Base-by-base conservation (phyloP, 2,329 filamentous ascomycete genomes). In the Phyllosticta capitalensis region DNA sequence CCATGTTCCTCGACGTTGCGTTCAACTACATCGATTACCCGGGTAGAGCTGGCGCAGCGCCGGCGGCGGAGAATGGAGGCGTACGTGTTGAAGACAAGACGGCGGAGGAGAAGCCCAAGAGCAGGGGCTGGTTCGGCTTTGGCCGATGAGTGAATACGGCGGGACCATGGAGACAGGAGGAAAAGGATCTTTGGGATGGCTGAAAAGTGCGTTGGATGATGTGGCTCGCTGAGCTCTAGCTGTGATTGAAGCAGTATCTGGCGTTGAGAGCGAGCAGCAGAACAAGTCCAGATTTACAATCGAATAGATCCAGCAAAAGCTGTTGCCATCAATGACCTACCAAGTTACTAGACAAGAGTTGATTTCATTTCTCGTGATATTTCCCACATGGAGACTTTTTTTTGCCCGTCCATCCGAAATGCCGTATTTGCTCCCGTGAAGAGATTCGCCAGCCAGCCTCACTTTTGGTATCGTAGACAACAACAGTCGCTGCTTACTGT, bases 11-110 rank as follows among this genome's bases (percentile, higher is more conserved):
- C 61, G 94, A 99, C 69, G 87, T 96, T 7, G 94, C 94, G 9
- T 99, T 90, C 89, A 97, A 97, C 71, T 97, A 96, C 71, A 92
- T 99, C 63, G 85, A 90, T 54, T 99, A 99, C 69, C 91, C 92
- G 0, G 85, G 85, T 33, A 84, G 84, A 65, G 65, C 73, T 30
- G 69, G 71, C 6, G 65, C 73, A 61, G 67, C 65, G 58, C 64
- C 62, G 5, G 64, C 62, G 22, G 65, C 67, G 62, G 64, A 65
- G 54, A 53, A 30, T 6, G 51, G 54, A 19, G 59, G 38, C 17
- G 61, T 63, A 12, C 66, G 63, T 9, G 58, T 59, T 5, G 61
- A 61, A 4, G 60, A 61, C 50, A 60, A 28, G n/a, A 50, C 61
- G 12, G 66, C 69, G 61, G 71, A 74, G 63, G 68, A 69, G 64